These are phyloP conservation scores for Globisporangium spinosum DNA, from an alignment of 352 stramenopile genomes.

Conservation along the genomic window DNA sequence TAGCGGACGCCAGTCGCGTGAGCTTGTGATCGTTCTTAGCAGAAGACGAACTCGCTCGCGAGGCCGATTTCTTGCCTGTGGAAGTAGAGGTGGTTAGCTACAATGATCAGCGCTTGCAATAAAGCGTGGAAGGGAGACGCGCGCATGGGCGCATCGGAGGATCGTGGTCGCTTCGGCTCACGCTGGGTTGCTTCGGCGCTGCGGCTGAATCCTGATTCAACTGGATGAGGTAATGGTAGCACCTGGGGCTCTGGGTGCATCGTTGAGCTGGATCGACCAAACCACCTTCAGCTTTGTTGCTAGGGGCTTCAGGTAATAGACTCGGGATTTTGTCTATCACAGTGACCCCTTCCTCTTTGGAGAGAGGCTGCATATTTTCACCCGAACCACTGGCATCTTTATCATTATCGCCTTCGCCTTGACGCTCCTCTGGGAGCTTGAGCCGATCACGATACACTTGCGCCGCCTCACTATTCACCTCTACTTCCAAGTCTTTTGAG, in stretches of 20 bases:
- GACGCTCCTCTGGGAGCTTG: not conserved
- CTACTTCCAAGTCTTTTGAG: slow-evolving; percentile 36
- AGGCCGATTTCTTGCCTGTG: slow-evolving; percentile 3
- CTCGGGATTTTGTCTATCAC: not conserved
- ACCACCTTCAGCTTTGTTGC: not conserved
- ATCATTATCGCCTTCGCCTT: not conserved
- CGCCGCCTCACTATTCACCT: slow-evolving; percentile 41
- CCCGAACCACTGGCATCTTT: not conserved
- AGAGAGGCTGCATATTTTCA: not conserved
- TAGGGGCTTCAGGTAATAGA: not conserved
- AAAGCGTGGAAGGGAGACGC: not conserved
- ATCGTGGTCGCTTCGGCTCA: slow-evolving; percentile 2
- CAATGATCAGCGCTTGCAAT: too few species aligned
- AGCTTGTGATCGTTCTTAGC: not conserved
- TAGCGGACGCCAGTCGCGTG: slow-evolving; percentile 1
- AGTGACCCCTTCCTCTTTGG: not conserved
- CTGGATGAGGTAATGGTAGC: not conserved
- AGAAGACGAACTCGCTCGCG: not conserved
- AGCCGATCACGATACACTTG: slow-evolving; percentile 41
- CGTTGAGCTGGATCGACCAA: not conserved
- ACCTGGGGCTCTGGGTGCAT: not conserved
- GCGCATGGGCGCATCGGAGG: not conserved
- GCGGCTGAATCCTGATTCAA: not conserved
- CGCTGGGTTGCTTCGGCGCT: not conserved
- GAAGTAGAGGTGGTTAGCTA: too few species aligned